Evolutionary conservation across 495 filamentous ascomycete genomes (phyloP).

Genomic region (Penicillium verhagenii): DNA sequence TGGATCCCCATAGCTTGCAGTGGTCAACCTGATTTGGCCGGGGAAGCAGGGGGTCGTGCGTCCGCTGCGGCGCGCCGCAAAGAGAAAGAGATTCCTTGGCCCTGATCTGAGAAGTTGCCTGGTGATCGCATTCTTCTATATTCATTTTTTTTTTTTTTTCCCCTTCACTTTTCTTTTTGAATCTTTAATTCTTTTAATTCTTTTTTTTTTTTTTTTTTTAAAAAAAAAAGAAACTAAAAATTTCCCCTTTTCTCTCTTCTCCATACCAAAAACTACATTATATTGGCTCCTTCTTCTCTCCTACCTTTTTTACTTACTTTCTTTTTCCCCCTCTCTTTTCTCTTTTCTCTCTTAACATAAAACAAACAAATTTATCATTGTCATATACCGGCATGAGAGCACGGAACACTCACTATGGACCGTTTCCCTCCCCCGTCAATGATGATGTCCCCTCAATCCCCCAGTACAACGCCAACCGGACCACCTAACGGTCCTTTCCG

Average conservation of each 20-base stretch:
- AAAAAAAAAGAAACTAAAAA: no score
- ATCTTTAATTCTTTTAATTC: not conserved
- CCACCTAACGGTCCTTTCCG: conserved; percentile 28
- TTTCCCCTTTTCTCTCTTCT: not conserved
- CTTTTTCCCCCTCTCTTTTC: not conserved
- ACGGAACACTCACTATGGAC: conserved; percentile 15
- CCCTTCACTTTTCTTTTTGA: conserved; percentile 1
- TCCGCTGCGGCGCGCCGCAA: conserved; percentile 44
- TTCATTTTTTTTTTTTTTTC: conserved; percentile 10
- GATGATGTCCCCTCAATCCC: conserved; percentile 23
- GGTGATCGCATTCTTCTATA: conserved; percentile 25
- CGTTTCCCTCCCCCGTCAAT: conserved; percentile 10
- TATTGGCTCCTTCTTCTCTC: not conserved
- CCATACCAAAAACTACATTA: not conserved
- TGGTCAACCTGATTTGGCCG: conserved; percentile 34
- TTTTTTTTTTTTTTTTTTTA: conserved; percentile 1
- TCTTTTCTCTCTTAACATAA: no score
- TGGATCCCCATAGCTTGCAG: conserved; percentile 18
- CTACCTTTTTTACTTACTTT: not conserved
- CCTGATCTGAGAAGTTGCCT: conserved; percentile 25
- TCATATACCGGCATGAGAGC: not conserved
- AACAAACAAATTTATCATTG: no score
- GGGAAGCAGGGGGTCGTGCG: conserved; percentile 38
- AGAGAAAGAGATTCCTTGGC: conserved; percentile 33
- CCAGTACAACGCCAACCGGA: conserved; percentile 15